Conservation (phyloP, 768 basidiomycete species). For the Antrodiella citrinella region DNA sequence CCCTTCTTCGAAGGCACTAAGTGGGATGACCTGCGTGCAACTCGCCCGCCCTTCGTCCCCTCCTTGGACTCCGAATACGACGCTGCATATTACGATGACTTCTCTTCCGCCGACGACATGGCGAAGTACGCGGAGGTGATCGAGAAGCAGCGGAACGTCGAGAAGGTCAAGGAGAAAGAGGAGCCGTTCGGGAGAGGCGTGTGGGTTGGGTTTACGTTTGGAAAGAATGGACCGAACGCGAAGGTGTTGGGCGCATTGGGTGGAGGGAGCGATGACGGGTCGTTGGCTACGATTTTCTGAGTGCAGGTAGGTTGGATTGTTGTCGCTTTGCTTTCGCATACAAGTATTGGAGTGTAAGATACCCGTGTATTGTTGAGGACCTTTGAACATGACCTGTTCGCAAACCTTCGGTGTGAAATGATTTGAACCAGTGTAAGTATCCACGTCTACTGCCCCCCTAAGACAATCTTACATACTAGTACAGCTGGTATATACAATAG, state of each 20-base stretch:
- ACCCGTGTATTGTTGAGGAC: too few relatives aligned
- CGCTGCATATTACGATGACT: slow-evolving; percentile 92
- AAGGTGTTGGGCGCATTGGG: slow-evolving; percentile 27
- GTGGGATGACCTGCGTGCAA: slow-evolving; percentile 74
- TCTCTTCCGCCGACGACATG: slow-evolving; percentile 87
- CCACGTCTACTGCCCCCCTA: too few relatives aligned
- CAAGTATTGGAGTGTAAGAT: neutral
- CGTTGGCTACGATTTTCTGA: slow-evolving; percentile 30
- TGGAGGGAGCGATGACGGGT: slow-evolving; percentile 21
- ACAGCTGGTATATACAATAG: too few relatives aligned
- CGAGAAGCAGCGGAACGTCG: slow-evolving; percentile 95
- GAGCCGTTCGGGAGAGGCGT: slow-evolving; percentile 65
- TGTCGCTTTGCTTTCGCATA: neutral
- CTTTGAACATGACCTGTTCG: too few relatives aligned
- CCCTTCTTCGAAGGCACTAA: slow-evolving; percentile 74
- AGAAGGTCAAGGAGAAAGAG: slow-evolving; percentile 83
- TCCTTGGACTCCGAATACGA: slow-evolving; percentile 91
- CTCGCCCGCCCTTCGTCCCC: slow-evolving; percentile 86
- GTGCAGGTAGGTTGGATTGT: neutral
- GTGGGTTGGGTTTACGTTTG: slow-evolving; percentile 91
- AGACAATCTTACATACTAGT: too few relatives aligned
- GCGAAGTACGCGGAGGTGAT: slow-evolving; percentile 97
- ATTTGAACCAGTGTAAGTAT: too few relatives aligned
- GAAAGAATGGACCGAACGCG: slow-evolving; percentile 71
- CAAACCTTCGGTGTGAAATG: too few relatives aligned